These are phyloP conservation scores for Cyclotella choctawhatcheeana DNA, from an alignment of 108 stramenopile genomes.

Conservation along the genomic window DNA sequence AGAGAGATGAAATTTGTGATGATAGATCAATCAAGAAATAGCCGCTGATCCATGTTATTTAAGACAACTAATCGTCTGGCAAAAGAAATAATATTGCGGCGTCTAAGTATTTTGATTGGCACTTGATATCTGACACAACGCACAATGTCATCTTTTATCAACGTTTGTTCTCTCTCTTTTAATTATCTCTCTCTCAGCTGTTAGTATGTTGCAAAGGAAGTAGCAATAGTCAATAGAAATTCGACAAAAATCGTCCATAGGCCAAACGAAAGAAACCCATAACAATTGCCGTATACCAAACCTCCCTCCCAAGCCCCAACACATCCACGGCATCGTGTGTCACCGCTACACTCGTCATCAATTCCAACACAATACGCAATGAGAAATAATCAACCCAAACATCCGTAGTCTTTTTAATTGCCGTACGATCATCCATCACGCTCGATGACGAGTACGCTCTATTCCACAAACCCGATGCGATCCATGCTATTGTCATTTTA, in stretches of 20 bases:
- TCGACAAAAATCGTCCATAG: conserved; percentile 31
- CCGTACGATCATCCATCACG: conserved; percentile 29
- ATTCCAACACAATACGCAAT: conserved; percentile 37
- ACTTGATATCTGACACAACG: too few species aligned
- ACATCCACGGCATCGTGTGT: conserved; percentile 25
- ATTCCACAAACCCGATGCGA: conserved; percentile 36
- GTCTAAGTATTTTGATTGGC: too few species aligned
- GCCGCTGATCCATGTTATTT: too few species aligned
- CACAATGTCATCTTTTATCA: too few species aligned
- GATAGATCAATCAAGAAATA: too few species aligned
- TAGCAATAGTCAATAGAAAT: conserved; percentile 1
- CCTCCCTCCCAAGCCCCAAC: conserved; percentile 28
- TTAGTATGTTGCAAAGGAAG: too few species aligned
- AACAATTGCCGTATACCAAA: conserved; percentile 46
- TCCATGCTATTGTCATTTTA: conserved; percentile 51
- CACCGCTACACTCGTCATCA: conserved; percentile 22
- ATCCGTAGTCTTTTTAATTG: conserved; percentile 22
- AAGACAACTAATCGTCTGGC: too few species aligned
- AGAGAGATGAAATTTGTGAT: too few species aligned
- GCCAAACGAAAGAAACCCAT: conserved; percentile 39
- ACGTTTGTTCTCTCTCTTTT: too few species aligned
- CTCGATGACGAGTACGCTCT: conserved; percentile 38
- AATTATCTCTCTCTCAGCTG: too few species aligned
- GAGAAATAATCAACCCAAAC: conserved; percentile 49
- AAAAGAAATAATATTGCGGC: too few species aligned